Conservation (phyloP, 2,329 filamentous ascomycete species). For the Penicillium sp. region DNA sequence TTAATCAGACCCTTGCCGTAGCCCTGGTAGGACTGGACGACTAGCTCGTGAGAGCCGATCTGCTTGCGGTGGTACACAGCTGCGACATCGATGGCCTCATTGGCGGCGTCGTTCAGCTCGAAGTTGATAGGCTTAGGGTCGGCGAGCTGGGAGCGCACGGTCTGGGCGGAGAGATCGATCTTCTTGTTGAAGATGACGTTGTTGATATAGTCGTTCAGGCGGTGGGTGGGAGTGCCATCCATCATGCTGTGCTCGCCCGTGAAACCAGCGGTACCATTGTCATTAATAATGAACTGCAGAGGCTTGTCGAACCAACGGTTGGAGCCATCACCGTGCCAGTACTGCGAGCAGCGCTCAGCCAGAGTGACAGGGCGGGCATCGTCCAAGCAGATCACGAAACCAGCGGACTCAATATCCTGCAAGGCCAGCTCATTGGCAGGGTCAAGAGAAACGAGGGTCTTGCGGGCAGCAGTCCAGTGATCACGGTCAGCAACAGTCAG, state of each 20-base stretch:
- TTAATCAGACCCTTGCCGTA: conserved; percentile 99
- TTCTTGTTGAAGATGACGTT: conserved; percentile 91
- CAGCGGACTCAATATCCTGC: conserved; percentile 79
- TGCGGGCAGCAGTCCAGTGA: conserved; percentile 81
- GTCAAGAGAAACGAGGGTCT: conserved; percentile 71
- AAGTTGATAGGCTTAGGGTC: conserved; percentile 79
- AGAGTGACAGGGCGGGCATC: conserved; percentile 88
- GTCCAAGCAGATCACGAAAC: conserved; percentile 91
- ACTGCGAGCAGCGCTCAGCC: conserved; percentile 91
- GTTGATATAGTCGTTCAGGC: conserved; percentile 91
- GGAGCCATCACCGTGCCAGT: conserved; percentile 95
- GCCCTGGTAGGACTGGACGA: conserved; percentile 92
- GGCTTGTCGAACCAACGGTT: conserved; percentile 99
- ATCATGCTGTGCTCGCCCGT: conserved; percentile 99
- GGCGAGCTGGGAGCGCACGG: conserved; percentile 76
- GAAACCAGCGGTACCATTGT: conserved; percentile 96
- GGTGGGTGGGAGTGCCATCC: conserved; percentile 97
- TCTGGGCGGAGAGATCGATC: conserved; percentile 79
- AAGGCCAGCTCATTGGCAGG: conserved; percentile 75
- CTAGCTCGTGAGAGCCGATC: conserved; percentile 84
- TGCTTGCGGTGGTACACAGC: conserved; percentile 74
- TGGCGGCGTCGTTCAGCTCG: conserved; percentile 69
- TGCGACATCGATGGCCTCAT: conserved; percentile 76
- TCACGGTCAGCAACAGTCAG: conserved; percentile 93
- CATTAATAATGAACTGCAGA: conserved; percentile 94